Evolutionary conservation across 176 grass and related monocot species (phyloP), one percentile per base, ranked within the genome.

Genomic region (Carex kokanica): DNA sequence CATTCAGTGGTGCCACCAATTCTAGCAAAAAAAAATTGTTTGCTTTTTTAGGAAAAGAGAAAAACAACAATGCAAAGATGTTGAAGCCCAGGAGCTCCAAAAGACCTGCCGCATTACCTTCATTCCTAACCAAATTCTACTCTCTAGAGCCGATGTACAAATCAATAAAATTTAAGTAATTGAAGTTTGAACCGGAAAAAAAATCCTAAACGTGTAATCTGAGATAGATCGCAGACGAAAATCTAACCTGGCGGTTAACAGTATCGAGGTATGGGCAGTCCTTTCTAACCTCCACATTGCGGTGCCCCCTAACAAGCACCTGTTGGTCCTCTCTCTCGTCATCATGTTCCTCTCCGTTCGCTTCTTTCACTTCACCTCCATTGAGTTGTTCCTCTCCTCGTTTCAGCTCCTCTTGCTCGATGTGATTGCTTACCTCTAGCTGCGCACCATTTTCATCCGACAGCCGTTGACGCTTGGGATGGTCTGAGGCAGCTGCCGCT

Each of bases 231-330:
- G 6, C 7, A 58, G n/a, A 45, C 17, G 13, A 56, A 78, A 74
- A 1, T 4, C 7, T 52, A 66, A 99, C 96, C 96, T 99, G 93
- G 54, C 96, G 90, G 51, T 99, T 99, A 25, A 99, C 93, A 16
- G 93, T 99, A 60, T 99, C 96, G n/a, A 99, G 96, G 83, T 99
- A 99, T 18, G 96, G 96, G 59, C 93, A 99, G 80, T 99, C 96
- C 34, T 86, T 86, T 29, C 96, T 72, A 70, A 93, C 54, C 91
- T 95, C 93, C 12, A 95, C 91, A 54, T 99, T 88, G 74, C 96
- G 90, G 15, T 82, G 84, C 58, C 86, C 86, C 84, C 89, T 91
- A 66, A 80, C 84, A 1, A 83, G 88, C 47, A 66, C 87, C 82
- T 60, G 85, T 59, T 62, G 71, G 47, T 49, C 67, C 36, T 91